Evolutionary conservation across 352 stramenopile species (phyloP), one percentile per base, ranked within the genome.

Genomic region (Pythium graminicola): DNA sequence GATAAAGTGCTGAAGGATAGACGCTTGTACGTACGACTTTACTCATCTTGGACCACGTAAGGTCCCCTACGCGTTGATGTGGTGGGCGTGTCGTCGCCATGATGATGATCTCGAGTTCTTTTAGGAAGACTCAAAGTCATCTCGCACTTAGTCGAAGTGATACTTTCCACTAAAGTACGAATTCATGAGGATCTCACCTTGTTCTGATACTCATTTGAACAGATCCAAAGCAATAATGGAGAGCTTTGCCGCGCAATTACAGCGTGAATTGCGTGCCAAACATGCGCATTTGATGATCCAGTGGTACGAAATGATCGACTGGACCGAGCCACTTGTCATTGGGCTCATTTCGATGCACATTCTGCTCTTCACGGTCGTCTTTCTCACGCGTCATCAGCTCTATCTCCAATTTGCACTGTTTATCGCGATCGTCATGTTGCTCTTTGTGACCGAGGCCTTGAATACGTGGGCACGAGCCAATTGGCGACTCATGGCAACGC

Each of bases 31-130:
- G 48, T 59, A 90, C 81, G 60, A 95, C 87, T 85, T 98, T 98
- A 41, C 88, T 73, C 72, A 96, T 95, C 64, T 98, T 97, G 39
- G 76, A 68, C 94, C 94, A 98, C 17, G 95, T 72, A 38, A 72
- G 63, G 43, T 95, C 85, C 57, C 85, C 85, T 19, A 81, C 33
- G 40, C 81, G 82, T 68, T 84, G 72, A 48, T 81, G 64, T 38
- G 72, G 66, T 33, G 70, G 72, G n/a, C 68, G 62, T 20, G 74
- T 70, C 13, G 60, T 80, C 61, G 77, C 73, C 77, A 86, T 88
- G 6, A 16, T 38, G 26, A 32, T 22, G n/a, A 27, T n/a, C 7
- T 35, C 29, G 29, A 35, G 7, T 35, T 13, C 13, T 35, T 35
- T 35, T 35, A 13, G 29, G 13, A 13, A 16, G 11, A 16, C 33